Evolutionary conservation across 768 basidiomycete species (phyloP), one percentile per base, ranked within the genome.

Genomic region (Ramaria sp.): DNA sequence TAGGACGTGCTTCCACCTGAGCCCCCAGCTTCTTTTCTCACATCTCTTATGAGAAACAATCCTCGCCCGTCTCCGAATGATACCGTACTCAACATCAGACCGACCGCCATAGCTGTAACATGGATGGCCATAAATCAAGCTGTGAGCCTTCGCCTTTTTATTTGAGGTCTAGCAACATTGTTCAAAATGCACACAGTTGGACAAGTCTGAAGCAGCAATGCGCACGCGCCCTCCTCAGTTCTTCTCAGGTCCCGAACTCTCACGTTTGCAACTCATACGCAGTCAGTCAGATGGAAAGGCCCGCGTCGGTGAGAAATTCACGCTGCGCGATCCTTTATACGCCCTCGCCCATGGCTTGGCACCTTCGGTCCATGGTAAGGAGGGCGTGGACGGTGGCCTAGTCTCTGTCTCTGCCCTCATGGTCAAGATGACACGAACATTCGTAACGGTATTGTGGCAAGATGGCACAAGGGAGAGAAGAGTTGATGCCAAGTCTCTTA

Each of bases 61-160:
- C 72, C 69, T 60, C 68, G 72, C 49, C 71, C 75, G 13, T 73
- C 73, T 39, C 65, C 64, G 13, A 69, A 71, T 13, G 86, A 88
- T 58, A 83, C 81, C 1, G 84, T 91, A 30, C 72, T 92, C 37
- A 76, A 79, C 22, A 78, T 91, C 27, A 81, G 78, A 60, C 90
- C 89, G 58, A 86, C 81, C 15, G 84, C 87, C 41, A 79, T 91
- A 59, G 88, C 86, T 13, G 72, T 95, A 47, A 78, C 83, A 49
- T 95, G 92, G 92, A 74, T 92, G 4, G 92, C 90, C 19, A 72
- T 95, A 53, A 92, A 91, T 60, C 92, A 95, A 73, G 77, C 79
- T 53, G 91, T 90, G 65, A 54, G 82, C 66, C 31, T 13, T 20
- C 43, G 3, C 3, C 19, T 42, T 52, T 34, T 38, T 15, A 38